Evolutionary conservation across 352 stramenopile genomes (phyloP).

Genomic region (Pythium scleroteichum): DNA sequence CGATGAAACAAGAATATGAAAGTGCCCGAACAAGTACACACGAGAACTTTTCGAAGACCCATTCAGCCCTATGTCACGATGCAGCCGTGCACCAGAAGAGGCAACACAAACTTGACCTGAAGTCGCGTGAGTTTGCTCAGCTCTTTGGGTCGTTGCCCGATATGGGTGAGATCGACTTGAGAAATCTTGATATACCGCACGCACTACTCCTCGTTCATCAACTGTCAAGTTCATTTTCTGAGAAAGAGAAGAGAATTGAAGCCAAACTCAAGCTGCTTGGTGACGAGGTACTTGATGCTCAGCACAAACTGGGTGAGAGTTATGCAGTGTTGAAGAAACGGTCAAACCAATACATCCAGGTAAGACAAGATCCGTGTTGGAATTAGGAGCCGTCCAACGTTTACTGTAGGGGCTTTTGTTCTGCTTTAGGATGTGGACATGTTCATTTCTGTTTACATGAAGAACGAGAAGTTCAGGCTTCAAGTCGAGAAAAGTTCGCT

Average conservation of each 20-base stretch:
- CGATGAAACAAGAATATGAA: constrained; percentile 84
- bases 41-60: constrained; percentile 61
- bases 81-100: constrained; percentile 45
- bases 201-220: constrained; percentile 27
- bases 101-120: constrained; percentile 63
- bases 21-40: constrained; percentile 50
- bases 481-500: constrained; percentile 83
- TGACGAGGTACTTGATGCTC: constrained; percentile 45
- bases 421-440: constrained; percentile 65
- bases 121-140: constrained; percentile 35
- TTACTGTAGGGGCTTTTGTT: too few species aligned
- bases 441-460: constrained; percentile 78
- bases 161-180: constrained; percentile 26
- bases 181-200: constrained; percentile 23
- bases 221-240: constrained; percentile 24
- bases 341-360: constrained; percentile 63
- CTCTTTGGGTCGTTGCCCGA: constrained; percentile 25
- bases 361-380: constrained; percentile 20
- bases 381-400: too few species aligned
- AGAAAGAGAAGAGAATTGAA: constrained; percentile 31
- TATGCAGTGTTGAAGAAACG: constrained; percentile 36
- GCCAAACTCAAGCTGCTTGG: constrained; percentile 25
- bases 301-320: constrained; percentile 30
- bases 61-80: constrained; percentile 51
- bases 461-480: constrained; percentile 85